A percentile compares a stretch with the other conserved stretches of the same genome.
Evolutionary conservation across 2,329 filamentous ascomycete species (phyloP).

Genomic region (Trichoderma citrinoviride): DNA sequence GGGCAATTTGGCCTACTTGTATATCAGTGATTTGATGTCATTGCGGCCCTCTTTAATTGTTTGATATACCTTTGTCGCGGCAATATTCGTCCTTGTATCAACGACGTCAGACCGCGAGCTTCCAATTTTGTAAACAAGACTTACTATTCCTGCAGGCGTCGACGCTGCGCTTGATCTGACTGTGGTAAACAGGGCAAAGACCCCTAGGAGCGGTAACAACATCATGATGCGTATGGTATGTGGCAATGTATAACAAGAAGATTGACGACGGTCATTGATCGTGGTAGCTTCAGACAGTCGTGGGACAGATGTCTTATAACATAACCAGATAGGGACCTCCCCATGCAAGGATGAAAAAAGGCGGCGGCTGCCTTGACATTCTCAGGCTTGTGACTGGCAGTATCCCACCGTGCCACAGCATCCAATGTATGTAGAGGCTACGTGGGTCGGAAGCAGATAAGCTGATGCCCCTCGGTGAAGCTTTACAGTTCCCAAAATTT

Average conservation of each 20-base stretch:
- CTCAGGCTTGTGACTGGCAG: neutral
- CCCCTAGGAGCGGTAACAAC: neutral
- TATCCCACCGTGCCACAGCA: neutral
- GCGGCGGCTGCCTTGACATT: neutral
- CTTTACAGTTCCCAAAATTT: neutral
- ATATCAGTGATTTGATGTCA: neutral
- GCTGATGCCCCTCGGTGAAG: neutral
- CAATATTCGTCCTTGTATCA: neutral
- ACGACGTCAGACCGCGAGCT: neutral
- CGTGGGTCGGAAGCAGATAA: no score
- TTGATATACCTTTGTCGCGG: neutral
- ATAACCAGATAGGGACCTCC: neutral
- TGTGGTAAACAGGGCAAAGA: neutral
- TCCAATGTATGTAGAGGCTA: neutral
- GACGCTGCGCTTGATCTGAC: neutral
- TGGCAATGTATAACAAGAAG: no score
- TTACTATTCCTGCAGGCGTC: neutral
- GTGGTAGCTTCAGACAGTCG: no score
- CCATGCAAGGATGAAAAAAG: neutral
- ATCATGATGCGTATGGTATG: neutral
- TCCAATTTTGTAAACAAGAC: neutral
- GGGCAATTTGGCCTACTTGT: neutral
- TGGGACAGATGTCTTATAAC: neutral
- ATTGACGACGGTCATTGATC: no score
- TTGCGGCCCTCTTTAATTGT: accelerated